Percentiles rank a stretch among this genome's conserved stretches.
Conservation (phyloP, 1,139 yeast species). For the Blastobotrys capitulatus region DNA sequence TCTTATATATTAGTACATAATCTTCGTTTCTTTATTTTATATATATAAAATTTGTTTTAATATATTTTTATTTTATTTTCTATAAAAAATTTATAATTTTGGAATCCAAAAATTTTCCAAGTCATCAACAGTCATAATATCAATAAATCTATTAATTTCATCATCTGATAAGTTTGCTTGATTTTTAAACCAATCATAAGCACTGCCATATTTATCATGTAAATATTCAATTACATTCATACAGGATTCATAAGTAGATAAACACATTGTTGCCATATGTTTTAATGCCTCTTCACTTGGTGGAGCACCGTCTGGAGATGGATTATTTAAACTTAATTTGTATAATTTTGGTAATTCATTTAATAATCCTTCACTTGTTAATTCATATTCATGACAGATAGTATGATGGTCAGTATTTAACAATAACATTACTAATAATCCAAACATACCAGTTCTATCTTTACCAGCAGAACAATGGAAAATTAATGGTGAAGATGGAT, state of each 20-base stretch:
- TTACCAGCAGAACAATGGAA: constrained; percentile 85
- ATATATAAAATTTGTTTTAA: no score
- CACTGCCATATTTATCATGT: constrained; percentile 49
- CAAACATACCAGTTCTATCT: constrained; percentile 74
- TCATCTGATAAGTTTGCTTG: background rate
- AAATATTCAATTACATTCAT: constrained; percentile 51
- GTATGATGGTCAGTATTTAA: constrained; percentile 61
- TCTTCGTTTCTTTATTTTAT: no score
- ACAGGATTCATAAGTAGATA: constrained; percentile 71
- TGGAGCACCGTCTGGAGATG: background rate
- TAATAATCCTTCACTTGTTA: constrained; percentile 59
- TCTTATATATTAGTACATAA: no score
- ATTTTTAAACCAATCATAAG: constrained; percentile 27
- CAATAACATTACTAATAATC: constrained; percentile 58
- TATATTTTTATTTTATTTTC: no score
- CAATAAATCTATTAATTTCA: background rate
- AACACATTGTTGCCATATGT: constrained; percentile 42
- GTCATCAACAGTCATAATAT: constrained; percentile 1
- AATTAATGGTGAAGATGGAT: constrained; percentile 46
- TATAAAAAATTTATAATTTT: background rate
- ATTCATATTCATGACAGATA: constrained; percentile 66
- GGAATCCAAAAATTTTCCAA: background rate
- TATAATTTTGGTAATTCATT: constrained; percentile 21
- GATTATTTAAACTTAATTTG: constrained; percentile 3
- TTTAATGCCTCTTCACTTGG: constrained; percentile 29